These are phyloP conservation scores for Dalbergia oliveri DNA, from an alignment of 306 rosid genomes.

Conservation along the genomic window DNA sequence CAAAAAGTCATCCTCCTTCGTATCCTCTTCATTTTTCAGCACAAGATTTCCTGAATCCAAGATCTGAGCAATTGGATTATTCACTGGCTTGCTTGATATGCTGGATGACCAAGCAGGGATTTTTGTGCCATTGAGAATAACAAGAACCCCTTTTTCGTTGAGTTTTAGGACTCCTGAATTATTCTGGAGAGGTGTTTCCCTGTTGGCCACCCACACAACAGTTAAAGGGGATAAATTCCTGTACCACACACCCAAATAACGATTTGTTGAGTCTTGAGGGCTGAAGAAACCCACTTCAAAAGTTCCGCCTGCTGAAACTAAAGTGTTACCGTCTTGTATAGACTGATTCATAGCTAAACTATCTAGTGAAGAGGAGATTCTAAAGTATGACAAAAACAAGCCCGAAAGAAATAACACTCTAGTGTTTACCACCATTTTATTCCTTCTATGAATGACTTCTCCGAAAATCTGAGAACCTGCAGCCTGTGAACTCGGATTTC, in stretches of 20 bases:
- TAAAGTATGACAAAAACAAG: not conserved
- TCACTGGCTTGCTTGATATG: not conserved
- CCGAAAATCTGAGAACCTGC: too few relatives aligned
- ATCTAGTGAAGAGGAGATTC: conserved; percentile 11
- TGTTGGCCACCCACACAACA: too few relatives aligned
- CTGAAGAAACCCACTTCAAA: conserved; percentile 43
- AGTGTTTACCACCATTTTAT: not conserved
- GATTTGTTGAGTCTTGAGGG: conserved; percentile 12
- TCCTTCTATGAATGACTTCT: too few relatives aligned
- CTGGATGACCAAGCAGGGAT: not conserved
- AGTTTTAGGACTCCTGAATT: conserved; percentile 15
- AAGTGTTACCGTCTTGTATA: conserved; percentile 20
- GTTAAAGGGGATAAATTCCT: conserved; percentile 25
- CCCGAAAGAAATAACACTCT: not conserved
- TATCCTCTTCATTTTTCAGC: not conserved
- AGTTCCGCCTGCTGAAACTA: conserved; percentile 31
- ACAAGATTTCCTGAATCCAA: conserved; percentile 6
- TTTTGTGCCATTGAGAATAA: not conserved
- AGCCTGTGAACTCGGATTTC: too few relatives aligned
- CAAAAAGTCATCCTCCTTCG: not conserved
- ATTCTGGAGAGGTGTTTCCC: conserved; percentile 21
- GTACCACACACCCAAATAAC: conserved; percentile 45
- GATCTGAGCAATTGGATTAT: not conserved
- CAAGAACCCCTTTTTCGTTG: conserved; percentile 11
- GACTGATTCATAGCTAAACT: not conserved